Evolutionary conservation across 106 monocot genomes (phyloP), one percentile per base, ranked within the genome.

Genomic region (Triglochin maritima): DNA sequence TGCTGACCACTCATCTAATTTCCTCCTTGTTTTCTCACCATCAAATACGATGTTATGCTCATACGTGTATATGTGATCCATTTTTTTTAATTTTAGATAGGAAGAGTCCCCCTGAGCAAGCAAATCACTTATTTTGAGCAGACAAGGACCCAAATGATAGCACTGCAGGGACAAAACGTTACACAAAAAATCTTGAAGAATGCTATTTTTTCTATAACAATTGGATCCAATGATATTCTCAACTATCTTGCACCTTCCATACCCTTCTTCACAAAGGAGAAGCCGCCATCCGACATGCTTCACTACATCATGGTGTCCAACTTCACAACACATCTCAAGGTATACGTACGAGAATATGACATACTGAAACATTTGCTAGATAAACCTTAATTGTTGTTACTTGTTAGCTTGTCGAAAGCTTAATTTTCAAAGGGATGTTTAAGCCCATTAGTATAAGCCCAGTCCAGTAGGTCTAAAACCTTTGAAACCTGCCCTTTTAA

Each of bases 181-280:
- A 71, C 84, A 45, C 12, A n/a, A 2, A 60, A 73, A 48, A 66
- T 81, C 13, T 63, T 81, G 4, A 78, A 72, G 16, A 68, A 51
- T 7, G 81, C 84, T 43, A 56, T 85, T 12, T 81, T 81, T 72
- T 55, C 71, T 4, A 29, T 81, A 12, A 66, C 65, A 29, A 42
- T 63, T 46, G 84, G 84, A 14, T 81, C 81, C 9, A 85, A 85
- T 65, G 84, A 78, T 54, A 78, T 85, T 17, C 60, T 85, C 9
- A 72, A 81, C 69, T 78, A 78, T 15, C 73, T 85, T 6, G 59
- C 69, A 53, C 84, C 84, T 12, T 75, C 78, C 60, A 62, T 78
- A 13, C 81, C 84, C 9, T 78, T 81, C 70, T 48, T 81, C 17
- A 49, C 61, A 46, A 45, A 65, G 65, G 58, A 62, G 4, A 78